Evolutionary conservation across 164 flowering plant genomes (phyloP).

Genomic region (Paratinospora sagittata): DNA sequence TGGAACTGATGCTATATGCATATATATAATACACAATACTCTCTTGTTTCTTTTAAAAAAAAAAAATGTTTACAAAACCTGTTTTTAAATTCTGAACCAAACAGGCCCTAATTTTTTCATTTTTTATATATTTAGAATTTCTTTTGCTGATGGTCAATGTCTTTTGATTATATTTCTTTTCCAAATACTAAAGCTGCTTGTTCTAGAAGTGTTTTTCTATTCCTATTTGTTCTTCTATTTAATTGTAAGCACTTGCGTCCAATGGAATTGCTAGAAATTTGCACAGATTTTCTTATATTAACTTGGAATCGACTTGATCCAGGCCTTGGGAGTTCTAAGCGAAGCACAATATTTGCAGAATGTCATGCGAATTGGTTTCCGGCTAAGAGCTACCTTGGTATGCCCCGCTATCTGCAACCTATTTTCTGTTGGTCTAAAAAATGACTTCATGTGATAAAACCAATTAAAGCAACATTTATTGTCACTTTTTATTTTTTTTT

Average conservation of each 20-base stretch:
- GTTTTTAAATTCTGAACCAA: too few species aligned
- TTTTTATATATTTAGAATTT: too few species aligned
- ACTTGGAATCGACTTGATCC: conserved; percentile 20
- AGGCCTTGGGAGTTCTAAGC: conserved; percentile 77
- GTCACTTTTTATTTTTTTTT: not conserved
- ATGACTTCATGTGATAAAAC: not conserved
- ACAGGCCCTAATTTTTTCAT: too few species aligned
- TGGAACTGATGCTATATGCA: too few species aligned
- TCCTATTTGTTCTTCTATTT: not conserved
- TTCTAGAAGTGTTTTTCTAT: not conserved
- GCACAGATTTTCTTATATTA: not conserved
- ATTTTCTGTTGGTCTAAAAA: not conserved
- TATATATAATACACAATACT: too few species aligned
- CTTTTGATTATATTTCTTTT: too few species aligned
- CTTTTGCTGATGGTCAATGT: too few species aligned
- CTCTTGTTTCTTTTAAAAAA: too few species aligned
- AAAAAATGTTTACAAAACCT: too few species aligned
- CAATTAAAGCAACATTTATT: not conserved
- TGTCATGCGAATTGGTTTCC: conserved; percentile 95
- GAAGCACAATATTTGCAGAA: conserved; percentile 97
- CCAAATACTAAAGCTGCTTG: too few species aligned
- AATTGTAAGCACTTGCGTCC: not conserved
- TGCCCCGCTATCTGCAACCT: not conserved
- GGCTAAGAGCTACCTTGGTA: conserved; percentile 88
- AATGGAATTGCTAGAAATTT: not conserved